Evolutionary conservation across 2,329 filamentous ascomycete species (phyloP).

Genomic region (Chaetomium globosum): DNA sequence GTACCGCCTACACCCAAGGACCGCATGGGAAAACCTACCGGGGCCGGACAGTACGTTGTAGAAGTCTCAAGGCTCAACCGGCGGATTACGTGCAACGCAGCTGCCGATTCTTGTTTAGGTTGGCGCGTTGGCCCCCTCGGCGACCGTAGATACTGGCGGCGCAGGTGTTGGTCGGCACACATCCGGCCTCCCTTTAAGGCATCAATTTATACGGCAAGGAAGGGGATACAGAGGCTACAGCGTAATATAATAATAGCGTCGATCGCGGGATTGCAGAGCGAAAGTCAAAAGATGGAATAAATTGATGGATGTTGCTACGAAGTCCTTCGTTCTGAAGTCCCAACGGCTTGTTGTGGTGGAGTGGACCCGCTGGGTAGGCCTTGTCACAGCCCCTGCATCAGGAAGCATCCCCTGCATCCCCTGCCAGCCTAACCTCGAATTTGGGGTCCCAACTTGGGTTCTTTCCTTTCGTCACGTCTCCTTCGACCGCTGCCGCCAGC

Average conservation of each 20-base stretch:
- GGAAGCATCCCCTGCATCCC: background rate
- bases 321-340: too few species aligned
- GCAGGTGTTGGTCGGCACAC: background rate
- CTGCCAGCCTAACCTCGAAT: constrained; percentile 1
- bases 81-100: background rate
- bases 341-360: too few species aligned
- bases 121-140: background rate
- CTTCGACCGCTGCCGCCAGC: background rate
- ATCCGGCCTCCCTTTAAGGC: background rate
- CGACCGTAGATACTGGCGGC: background rate
- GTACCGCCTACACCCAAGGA: background rate
- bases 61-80: background rate
- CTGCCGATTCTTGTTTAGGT: background rate
- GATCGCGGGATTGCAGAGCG: background rate
- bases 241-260: background rate
- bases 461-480: background rate
- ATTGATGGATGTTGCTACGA: too few species aligned
- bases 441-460: background rate
- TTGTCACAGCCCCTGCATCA: background rate
- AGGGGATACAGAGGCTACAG: background rate
- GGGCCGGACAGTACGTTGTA: background rate
- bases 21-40: background rate
- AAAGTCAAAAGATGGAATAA: background rate
- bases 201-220: background rate
- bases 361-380: background rate